phyloP scores from a whole-genome alignment of 768 basidiomycete species.

The Lanmaoa rubissima region DNA sequence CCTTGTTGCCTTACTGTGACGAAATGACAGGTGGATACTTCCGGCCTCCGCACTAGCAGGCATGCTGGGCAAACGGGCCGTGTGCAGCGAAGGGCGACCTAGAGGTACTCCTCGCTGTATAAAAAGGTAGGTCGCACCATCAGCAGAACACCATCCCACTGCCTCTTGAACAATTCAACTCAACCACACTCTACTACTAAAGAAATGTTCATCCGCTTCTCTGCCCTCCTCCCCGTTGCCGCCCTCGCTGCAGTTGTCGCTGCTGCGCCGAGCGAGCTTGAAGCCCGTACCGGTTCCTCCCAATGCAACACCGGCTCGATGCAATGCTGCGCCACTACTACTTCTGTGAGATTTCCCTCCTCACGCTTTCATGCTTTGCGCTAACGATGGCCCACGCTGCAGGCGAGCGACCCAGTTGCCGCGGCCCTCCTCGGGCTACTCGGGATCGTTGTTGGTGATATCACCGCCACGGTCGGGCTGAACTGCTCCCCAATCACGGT shows the following conservation, averaged over 20 bases:
- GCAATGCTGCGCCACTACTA: slow-evolving; percentile 5
- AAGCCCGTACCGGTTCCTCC: not conserved
- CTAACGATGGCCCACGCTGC: not conserved
- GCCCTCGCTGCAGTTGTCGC: slow-evolving; percentile 8
- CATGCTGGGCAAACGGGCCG: not conserved
- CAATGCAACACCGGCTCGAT: slow-evolving; percentile 7
- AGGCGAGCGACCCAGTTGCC: not conserved
- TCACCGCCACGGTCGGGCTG: not conserved
- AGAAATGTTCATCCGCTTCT: slow-evolving; percentile 8
- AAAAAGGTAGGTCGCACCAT: not conserved
- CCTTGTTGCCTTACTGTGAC: not conserved
- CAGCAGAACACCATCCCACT: not conserved
- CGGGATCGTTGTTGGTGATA: not conserved
- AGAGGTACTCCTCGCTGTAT: not conserved
- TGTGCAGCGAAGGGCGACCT: not conserved
- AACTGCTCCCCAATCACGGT: slow-evolving; percentile 2
- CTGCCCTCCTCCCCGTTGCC: slow-evolving; percentile 9
- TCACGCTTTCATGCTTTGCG: too few species aligned
- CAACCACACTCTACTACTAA: not conserved
- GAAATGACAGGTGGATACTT: not conserved
- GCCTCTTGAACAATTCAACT: not conserved
- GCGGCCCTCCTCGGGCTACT: not conserved
- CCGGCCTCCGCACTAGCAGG: not conserved
- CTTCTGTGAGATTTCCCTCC: not conserved
- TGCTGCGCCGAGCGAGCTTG: slow-evolving; percentile 6